A percentile compares a stretch with the other conserved stretches of the same genome.
phyloP scores from a whole-genome alignment of 495 filamentous ascomycete genomes.

The Xylaria scruposa region DNA sequence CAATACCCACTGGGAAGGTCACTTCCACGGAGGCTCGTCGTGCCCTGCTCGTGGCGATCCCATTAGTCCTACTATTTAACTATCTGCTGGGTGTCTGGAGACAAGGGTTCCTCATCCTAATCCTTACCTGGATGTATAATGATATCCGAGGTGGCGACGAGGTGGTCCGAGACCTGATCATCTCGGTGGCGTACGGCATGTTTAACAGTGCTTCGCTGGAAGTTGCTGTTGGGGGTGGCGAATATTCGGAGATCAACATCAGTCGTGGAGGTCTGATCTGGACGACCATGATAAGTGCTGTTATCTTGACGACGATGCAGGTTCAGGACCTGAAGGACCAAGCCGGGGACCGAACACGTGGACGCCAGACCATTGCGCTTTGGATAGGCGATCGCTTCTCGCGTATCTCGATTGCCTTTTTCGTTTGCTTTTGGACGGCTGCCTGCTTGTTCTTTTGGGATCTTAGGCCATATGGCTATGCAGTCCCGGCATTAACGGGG shows the following conservation, averaged over 20 bases:
- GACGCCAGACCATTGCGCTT: constrained; percentile 50
- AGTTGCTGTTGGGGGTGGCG: constrained; percentile 30
- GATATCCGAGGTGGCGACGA: constrained; percentile 58
- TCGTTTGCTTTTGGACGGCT: constrained; percentile 52
- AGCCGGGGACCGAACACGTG: constrained; percentile 53
- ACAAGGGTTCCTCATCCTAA: constrained; percentile 44
- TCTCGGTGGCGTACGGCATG: constrained; percentile 47
- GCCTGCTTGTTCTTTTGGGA: constrained; percentile 49
- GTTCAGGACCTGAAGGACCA: constrained; percentile 60
- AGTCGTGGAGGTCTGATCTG: constrained; percentile 43
- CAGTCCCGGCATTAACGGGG: constrained; percentile 5
- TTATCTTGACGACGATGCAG: constrained; percentile 58
- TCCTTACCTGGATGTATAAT: constrained; percentile 61
- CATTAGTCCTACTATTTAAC: constrained; percentile 45
- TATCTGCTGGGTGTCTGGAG: constrained; percentile 45
- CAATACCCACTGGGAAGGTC: constrained; percentile 53
- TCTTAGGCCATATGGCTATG: constrained; percentile 17
- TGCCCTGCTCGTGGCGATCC: constrained; percentile 39
- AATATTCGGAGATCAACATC: constrained; percentile 25
- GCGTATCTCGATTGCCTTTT: constrained; percentile 46
- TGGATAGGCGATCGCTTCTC: constrained; percentile 52
- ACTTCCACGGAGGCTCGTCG: constrained; percentile 45
- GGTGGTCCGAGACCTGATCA: constrained; percentile 54
- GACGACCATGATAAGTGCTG: constrained; percentile 53
- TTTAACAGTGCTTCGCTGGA: constrained; percentile 44